Conservation (phyloP, 2,329 filamentous ascomycete species). For the Trichoderma lentiforme region DNA sequence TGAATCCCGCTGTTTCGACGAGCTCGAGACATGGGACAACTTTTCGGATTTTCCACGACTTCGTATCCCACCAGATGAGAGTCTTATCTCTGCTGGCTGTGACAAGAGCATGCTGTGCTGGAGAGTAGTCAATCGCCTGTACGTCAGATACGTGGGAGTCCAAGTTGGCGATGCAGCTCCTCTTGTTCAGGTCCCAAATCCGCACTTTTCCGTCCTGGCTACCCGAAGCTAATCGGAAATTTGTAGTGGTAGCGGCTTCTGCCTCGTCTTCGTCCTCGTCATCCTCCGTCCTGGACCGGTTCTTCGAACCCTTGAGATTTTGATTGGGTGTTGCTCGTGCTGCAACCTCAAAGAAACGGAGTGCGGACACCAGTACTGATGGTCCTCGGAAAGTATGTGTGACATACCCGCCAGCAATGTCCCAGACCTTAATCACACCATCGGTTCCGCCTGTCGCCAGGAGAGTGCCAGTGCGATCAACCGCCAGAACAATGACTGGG, state of each 20-base stretch:
- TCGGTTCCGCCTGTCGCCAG: constrained; percentile 92
- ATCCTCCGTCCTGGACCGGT: constrained; percentile 23
- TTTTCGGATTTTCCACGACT: constrained; percentile 76
- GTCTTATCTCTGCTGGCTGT: constrained; percentile 92
- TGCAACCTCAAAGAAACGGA: constrained; percentile 84
- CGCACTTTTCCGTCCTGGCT: constrained; percentile 91
- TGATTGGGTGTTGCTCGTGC: constrained; percentile 35
- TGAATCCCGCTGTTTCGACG: constrained; percentile 79
- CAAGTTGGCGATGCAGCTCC: constrained; percentile 70
- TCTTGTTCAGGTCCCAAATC: constrained; percentile 87
- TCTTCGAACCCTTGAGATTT: constrained; percentile 36
- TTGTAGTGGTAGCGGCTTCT: constrained; percentile 44
- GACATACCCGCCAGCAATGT: constrained; percentile 82
- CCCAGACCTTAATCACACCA: constrained; percentile 94
- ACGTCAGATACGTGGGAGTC: constrained; percentile 96
- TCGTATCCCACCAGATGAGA: constrained; percentile 84
- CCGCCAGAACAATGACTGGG: constrained; percentile 80
- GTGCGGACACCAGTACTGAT: constrained; percentile 82
- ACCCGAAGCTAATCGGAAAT: constrained; percentile 82
- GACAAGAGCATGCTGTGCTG: constrained; percentile 69
- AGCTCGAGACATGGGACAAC: constrained; percentile 83
- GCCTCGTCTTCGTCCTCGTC: constrained; percentile 39
- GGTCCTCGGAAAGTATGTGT: constrained; percentile 96
- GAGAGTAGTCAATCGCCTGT: constrained; percentile 78
- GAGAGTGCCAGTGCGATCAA: constrained; percentile 83